Evolutionary conservation across 2,329 filamentous ascomycete species (phyloP), one percentile per base, ranked within the genome.

Genomic region (Tolypocladium tropicale): DNA sequence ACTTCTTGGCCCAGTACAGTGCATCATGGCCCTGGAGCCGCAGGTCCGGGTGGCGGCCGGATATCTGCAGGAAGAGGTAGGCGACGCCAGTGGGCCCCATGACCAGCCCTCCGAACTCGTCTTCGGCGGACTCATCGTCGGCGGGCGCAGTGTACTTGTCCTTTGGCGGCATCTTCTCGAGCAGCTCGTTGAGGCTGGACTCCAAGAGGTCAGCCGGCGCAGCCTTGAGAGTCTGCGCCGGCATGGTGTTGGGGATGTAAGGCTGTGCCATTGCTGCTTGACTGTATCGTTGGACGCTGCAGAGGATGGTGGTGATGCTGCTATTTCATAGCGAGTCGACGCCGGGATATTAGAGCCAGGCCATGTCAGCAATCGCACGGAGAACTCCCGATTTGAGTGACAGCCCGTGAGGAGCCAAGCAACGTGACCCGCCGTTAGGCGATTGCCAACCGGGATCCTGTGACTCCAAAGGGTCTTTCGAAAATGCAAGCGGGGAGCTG

Each of bases 31-130:
- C 71, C 34, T 69, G 66, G 56, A 82, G 68, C 11, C 66, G 60
- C 2, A 81, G 59, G 39, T 75, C 64, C 0, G 79, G 77, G 28
- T 77, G 72, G 2, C 66, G 58, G 2, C 65, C 64, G 6, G 76
- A 78, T 3, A 82, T 68, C 10, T 72, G 70, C 25, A 79, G 74
- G 65, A 84, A 80, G 11, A 84, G 70, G 58, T 80, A 80, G 5
- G 79, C 77, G n/a, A 82, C 68, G 16, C 78, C 78, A 2, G 79
- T 82, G 18, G 79, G 80, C 1, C 80, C 81, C 2, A 68, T 70
- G 61, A 77, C 80, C 14, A 84, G 63, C 0, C 81, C 81, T n/a
- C 73, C 70, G 28, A 32, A 14, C 76, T 65, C 16, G 67, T 59
- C 12, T 64, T 63, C 14, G 63, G n/a, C n/a, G n/a, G n/a, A n/a